Evolutionary conservation across 2,329 filamentous ascomycete species (phyloP).

Genomic region (Microthyrium microscopicum): DNA sequence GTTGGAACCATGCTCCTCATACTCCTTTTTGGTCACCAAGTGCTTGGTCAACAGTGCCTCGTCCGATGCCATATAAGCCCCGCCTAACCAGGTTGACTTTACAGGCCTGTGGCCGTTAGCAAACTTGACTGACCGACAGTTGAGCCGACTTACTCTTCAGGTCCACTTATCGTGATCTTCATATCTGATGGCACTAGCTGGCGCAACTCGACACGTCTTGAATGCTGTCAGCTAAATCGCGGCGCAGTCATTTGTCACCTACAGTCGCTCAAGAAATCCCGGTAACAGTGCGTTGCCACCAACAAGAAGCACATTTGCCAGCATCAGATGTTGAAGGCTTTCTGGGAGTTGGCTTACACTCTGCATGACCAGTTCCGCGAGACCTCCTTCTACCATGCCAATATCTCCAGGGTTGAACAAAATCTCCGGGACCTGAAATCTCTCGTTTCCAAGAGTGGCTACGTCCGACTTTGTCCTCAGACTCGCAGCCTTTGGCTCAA

Average conservation of each 20-base stretch:
- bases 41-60: constrained; percentile 45
- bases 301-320: constrained; percentile 78
- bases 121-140: neutral
- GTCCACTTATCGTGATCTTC: constrained; percentile 1
- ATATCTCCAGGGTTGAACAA: constrained; percentile 77
- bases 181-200: constrained; percentile 4
- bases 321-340: constrained; percentile 66
- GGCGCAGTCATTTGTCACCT: constrained; percentile 13
- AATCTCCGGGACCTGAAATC: constrained; percentile 78
- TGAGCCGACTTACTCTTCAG: constrained; percentile 21
- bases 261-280: constrained; percentile 67
- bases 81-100: constrained; percentile 71
- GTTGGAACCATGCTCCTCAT: constrained; percentile 59
- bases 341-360: constrained; percentile 58
- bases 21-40: constrained; percentile 74
- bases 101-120: constrained; percentile 33
- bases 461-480: constrained; percentile 52
- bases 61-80: constrained; percentile 58
- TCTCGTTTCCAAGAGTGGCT: constrained; percentile 76
- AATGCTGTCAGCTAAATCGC: constrained; percentile 24
- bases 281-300: constrained; percentile 69
- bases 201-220: constrained; percentile 32
- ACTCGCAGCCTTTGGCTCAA: constrained; percentile 36
- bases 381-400: constrained; percentile 65
- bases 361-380: constrained; percentile 70